A percentile compares a stretch with the other conserved stretches of the same genome.
Evolutionary conservation across 768 basidiomycete species (phyloP).

Genomic region (Pleurotus ostreatus): DNA sequence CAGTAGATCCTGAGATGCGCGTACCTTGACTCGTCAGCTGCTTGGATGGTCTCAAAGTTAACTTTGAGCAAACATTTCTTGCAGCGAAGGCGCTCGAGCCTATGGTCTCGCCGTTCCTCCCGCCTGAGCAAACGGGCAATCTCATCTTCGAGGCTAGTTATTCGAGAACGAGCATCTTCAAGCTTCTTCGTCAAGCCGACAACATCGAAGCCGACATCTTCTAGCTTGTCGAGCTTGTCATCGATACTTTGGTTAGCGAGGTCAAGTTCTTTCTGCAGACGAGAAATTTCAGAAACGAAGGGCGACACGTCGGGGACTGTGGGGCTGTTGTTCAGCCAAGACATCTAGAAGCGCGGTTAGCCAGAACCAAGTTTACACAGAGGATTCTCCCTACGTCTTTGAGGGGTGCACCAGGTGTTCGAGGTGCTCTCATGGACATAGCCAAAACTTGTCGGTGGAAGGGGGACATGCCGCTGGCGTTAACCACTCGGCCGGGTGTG

Average conservation of each 20-base stretch:
- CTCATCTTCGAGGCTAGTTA: constrained; percentile 61
- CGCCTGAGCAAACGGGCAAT: constrained; percentile 58
- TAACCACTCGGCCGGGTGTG: constrained; percentile 56
- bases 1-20: constrained; percentile 1
- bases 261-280: constrained; percentile 73
- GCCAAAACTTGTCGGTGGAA: constrained; percentile 69
- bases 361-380: background rate
- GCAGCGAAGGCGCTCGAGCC: constrained; percentile 61
- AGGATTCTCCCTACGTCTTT: constrained; percentile 55
- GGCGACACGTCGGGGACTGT: constrained; percentile 56
- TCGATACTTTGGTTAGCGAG: constrained; percentile 82
- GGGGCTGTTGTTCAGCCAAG: constrained; percentile 66
- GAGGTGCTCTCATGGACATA: constrained; percentile 65
- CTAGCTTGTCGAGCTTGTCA: constrained; percentile 82
- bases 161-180: constrained; percentile 62
- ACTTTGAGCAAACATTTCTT: constrained; percentile 66
- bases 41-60: constrained; percentile 41
- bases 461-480: constrained; percentile 65
- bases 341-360: constrained; percentile 41
- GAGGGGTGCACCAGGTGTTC: constrained; percentile 76
- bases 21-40: constrained; percentile 60
- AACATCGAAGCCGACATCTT: constrained; percentile 73
- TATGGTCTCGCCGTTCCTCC: constrained; percentile 64
- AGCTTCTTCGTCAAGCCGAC: constrained; percentile 68
- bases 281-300: constrained; percentile 65